These are phyloP conservation scores for Acanthamoeba lugdunensis DNA, from an alignment of 208 protist genomes.

Conservation along the genomic window DNA sequence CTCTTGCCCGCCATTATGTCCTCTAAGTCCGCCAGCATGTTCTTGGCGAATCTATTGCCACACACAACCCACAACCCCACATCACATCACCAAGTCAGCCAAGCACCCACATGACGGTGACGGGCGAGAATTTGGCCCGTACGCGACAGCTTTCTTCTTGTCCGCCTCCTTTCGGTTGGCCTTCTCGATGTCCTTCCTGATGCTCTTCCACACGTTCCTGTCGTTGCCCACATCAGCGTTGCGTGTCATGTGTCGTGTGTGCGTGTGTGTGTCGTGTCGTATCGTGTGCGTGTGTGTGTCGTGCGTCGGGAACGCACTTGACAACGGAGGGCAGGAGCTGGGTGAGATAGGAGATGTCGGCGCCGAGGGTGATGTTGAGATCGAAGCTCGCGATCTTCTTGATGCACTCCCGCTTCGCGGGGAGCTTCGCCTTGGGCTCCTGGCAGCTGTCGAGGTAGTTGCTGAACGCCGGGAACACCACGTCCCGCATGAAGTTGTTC, in stretches of 20 bases:
- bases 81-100: background rate
- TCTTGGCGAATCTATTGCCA: constrained; percentile 22
- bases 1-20: constrained; percentile 42
- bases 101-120: background rate
- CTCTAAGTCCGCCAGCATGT: constrained; percentile 31
- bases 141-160: constrained; percentile 18
- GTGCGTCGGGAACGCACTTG: background rate
- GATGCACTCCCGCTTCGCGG: constrained; percentile 32
- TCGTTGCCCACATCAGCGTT: background rate
- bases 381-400: constrained; percentile 46
- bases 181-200: constrained; percentile 37
- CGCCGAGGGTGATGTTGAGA: background rate
- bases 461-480: constrained; percentile 40
- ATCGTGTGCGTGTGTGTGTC: background rate
- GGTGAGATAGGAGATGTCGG: constrained; percentile 9
- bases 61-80: background rate
- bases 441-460: constrained; percentile 20
- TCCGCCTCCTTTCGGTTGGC: constrained; percentile 3
- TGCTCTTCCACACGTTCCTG: constrained; percentile 23
- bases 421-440: constrained; percentile 28
- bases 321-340: background rate
- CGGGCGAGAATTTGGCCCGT: background rate
- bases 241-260: background rate
- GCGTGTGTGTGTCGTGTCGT: background rate
- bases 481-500: constrained; percentile 44